Base-by-base conservation (phyloP, 352 stramenopile genomes). In the Globisporangium barbulae region DNA sequence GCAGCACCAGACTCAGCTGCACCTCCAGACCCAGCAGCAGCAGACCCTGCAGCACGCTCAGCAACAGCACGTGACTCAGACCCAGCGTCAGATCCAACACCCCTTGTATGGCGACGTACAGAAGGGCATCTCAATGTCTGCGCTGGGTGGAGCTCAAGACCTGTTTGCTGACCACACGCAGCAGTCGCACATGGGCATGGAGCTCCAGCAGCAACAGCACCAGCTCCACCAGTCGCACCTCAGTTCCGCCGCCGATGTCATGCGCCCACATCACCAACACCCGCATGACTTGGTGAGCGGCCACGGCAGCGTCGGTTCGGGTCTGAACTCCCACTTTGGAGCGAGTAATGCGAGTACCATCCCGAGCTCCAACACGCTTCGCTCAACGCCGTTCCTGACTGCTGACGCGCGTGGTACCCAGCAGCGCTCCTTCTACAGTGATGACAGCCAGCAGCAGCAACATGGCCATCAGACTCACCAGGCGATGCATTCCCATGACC, bases 71-170 rank as follows among this genome's bases (percentile, higher is more conserved):
- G 69, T 74, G 52, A 59, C 68, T 19, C 62, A 68, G 33, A 35
- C 48, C 6, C 59, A 64, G 25, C 58, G 64, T 25, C 72, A 78
- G 57, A 73, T 84, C 21, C 73, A 83, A 54, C 78, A 86, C 52
- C 78, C 78, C 59, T 64, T 86, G 22, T 86, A 86, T 53, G 75
- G 78, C 15, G 78, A 86, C 25, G 70, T 86, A 25, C 67, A 75
- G 33, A 86, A 86, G 59, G 69, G 70, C 57, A 74, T 86, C 58
- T 60, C 78, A 17, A 79, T 85, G 73, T 72, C 72, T 44, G 73
- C 71, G 1, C 60, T 86, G 53, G 68, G 70, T 31, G 59, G 65
- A 7, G 62, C 50, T 21, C 75, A 86, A 69, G 78, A 86, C 31
- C 69, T 86, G 7, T 86, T 84, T 42, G 63, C 65, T 17, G 68